Percentiles rank a stretch among this genome's conserved stretches.
Evolutionary conservation across 345 rosid species (phyloP).

Genomic region (Zanthoxylum bungeanum): DNA sequence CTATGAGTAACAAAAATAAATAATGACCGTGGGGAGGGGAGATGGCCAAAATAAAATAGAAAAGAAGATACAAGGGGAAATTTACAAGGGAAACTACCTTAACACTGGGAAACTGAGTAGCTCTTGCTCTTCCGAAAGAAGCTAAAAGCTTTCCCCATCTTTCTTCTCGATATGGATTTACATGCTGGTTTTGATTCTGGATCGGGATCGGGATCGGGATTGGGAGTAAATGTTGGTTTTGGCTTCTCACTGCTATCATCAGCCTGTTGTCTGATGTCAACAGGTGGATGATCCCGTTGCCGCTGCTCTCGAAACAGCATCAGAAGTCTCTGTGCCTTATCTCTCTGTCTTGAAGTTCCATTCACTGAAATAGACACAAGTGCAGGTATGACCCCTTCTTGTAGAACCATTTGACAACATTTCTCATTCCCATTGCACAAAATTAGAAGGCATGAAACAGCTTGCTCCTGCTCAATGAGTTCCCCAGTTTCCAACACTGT

Average conservation of each 20-base stretch:
- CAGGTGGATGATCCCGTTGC: conserved; percentile 66
- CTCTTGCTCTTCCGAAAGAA: conserved; percentile 91
- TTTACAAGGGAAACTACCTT: conserved; percentile 39
- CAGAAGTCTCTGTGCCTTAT: conserved; percentile 85
- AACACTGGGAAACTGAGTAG: conserved; percentile 59
- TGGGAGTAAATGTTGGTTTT: conserved; percentile 22
- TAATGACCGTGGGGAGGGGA: conserved; percentile 24
- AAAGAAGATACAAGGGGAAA: conserved; percentile 34
- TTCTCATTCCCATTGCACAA: conserved; percentile 72
- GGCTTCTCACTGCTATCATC: conserved; percentile 40
- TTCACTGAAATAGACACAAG: conserved; percentile 90
- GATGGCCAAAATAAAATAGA: conserved; percentile 16
- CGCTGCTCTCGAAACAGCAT: conserved; percentile 91
- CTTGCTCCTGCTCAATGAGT: conserved; percentile 76
- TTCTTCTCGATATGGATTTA: conserved; percentile 74
- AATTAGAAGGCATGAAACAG: conserved; percentile 65
- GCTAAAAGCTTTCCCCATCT: conserved; percentile 65
- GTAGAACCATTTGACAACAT: conserved; percentile 81
- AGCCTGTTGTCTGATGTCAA: conserved; percentile 20
- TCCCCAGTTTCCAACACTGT: conserved; percentile 68
- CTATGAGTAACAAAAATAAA: conserved; percentile 29
- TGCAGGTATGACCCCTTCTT: conserved; percentile 96
- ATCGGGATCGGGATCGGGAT: conserved; percentile 26
- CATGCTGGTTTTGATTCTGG: conserved; percentile 54
- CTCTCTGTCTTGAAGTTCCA: conserved; percentile 81